A percentile compares a stretch with the other conserved stretches of the same genome.
These are phyloP conservation scores for Gryganskiella cystojenkinii DNA, from an alignment of 192 early-diverging fungal genomes.

Conservation along the genomic window DNA sequence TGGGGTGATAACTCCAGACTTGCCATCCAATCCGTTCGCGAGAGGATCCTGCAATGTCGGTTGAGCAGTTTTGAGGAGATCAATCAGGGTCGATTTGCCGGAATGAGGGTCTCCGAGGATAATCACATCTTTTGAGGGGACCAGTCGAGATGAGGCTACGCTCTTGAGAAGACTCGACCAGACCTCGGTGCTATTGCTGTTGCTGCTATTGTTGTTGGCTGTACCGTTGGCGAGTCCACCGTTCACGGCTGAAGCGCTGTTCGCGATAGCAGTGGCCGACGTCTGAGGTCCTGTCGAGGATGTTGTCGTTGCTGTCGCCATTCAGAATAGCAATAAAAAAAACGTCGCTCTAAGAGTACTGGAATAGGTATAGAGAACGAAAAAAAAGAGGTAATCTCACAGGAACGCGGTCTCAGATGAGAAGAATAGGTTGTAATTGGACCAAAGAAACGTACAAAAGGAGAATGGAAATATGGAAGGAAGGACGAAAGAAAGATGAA, in stretches of 20 bases:
- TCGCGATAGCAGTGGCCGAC: not conserved
- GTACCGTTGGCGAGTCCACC: too few species aligned
- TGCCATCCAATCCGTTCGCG: constrained; percentile 30
- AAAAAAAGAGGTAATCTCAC: not conserved
- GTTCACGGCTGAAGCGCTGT: not conserved
- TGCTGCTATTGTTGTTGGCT: not conserved
- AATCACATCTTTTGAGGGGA: constrained; percentile 82
- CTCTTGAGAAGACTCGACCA: constrained; percentile 86
- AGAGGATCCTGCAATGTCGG: constrained; percentile 35
- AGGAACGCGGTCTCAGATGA: not conserved
- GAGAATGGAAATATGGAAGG: not conserved
- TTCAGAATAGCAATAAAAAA: not conserved
- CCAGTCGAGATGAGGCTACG: constrained; percentile 79
- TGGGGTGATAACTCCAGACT: too few species aligned
- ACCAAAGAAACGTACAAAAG: not conserved
- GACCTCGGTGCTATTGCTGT: constrained; percentile 54
- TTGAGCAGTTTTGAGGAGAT: constrained; percentile 65
- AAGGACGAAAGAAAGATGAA: not conserved
- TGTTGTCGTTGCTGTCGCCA: constrained; percentile 2
- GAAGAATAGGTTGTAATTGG: not conserved
- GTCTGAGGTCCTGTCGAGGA: too few species aligned
- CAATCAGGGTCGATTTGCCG: constrained; percentile 88
- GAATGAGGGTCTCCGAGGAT: constrained; percentile 85
- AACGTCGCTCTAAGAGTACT: not conserved
- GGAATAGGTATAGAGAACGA: not conserved